Base-by-base conservation (phyloP, 176 grass and related monocot species). In the Eleusine coracana region DNA sequence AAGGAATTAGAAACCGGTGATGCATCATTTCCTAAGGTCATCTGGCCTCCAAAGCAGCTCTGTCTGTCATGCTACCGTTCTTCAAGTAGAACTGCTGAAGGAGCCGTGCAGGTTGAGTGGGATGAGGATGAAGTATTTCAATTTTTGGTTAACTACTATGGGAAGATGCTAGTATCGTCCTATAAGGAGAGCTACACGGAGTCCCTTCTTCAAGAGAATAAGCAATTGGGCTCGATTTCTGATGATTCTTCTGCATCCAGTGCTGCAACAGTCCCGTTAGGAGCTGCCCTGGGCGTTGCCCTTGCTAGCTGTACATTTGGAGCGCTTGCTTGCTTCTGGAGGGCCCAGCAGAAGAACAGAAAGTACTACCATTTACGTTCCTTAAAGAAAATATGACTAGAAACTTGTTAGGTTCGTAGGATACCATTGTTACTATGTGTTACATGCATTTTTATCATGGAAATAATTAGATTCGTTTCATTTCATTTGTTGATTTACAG, bases 341-440 rank as follows among this genome's bases (percentile, higher is more conserved):
- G 96, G 71, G 72, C 89, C 20, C 93, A 98, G 55, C 93, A 98
- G 85, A 98, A 98, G 93, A 96, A 95, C 84, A 90, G 96, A 91
- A 98, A 98, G 96, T 98, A 98, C 87, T 96, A 95, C 92, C 82
- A 91, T 86, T 94, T 95, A 85, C 87, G 88, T 61, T 92, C 89
- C 90, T 93, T 98, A 95, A 95, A 93, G 93, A 98, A 96, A 84
- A 96, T 93, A 93, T 95, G 89, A 93, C 83, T 96, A 88, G 79
- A 74, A 73, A 87, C 44, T 68, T 86, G 54, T 86, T 90, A 91
- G 83, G 82, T 83, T 86, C 70, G 83, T 88, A 95, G 87, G 72
- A 87, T 85, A 50, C n/a, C 23, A 86, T 74, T 83, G 50, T 85
- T 85, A 78, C 27, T 18, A 64, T 55, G 50, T 85, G 74, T 20